Evolutionary conservation across 2,329 filamentous ascomycete species (phyloP).

Genomic region (Botrytis fragariae): DNA sequence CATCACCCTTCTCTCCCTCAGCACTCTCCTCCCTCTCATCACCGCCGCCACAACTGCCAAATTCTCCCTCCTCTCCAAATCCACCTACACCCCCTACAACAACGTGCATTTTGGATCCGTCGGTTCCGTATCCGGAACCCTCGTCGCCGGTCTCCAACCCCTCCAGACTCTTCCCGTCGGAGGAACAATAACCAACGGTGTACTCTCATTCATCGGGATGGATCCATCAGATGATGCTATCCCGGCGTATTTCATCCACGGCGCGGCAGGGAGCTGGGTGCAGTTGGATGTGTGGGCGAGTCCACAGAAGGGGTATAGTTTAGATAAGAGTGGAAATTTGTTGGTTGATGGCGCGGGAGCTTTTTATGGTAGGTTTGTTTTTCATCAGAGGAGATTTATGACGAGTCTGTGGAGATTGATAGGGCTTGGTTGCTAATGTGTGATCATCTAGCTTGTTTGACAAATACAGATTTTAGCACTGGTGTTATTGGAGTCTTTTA

Average conservation of each 20-base stretch:
- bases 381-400: neutral
- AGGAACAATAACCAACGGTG: neutral
- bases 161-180: neutral
- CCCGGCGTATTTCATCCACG: slow-evolving; percentile 1
- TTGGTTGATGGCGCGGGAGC: neutral
- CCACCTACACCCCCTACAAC: slow-evolving; percentile 1
- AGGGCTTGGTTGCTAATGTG: neutral
- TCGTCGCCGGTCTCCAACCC: neutral
- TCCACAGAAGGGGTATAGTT: slow-evolving; percentile 2
- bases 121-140: neutral
- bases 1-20: neutral
- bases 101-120: neutral
- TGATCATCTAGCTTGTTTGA: neutral
- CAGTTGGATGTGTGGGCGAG: neutral
- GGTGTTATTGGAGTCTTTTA: neutral
- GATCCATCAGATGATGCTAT: neutral
- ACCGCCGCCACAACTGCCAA: neutral
- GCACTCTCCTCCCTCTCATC: neutral
- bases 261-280: neutral
- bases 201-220: neutral
- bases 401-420: neutral
- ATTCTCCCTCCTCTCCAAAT: slow-evolving; percentile 4
- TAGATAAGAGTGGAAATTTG: neutral
- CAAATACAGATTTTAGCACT: neutral
- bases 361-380: neutral